Evolutionary conservation across 331 rosid genomes (phyloP), one percentile per base, ranked within the genome.

Genomic region (Malus hybrid): DNA sequence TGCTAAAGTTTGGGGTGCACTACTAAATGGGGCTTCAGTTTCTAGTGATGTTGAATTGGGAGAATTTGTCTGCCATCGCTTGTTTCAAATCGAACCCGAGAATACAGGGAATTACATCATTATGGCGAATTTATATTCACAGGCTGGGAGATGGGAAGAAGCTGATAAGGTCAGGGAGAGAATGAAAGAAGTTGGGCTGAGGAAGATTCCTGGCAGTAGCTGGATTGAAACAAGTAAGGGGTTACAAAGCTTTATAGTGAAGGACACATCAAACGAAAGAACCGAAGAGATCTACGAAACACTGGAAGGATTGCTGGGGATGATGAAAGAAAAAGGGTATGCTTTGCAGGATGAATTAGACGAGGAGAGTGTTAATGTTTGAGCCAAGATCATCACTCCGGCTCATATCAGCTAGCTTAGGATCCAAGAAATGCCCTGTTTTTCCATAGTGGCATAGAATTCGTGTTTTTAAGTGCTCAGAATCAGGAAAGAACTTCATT

Each of bases 1-100:
- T 81, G 88, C 96, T 46, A 88, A 87, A 81, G 93, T 90, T 76
- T 94, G 97, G 97, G 99, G 97, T 80, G 92, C 97, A 65, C 77
- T 92, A 79, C 84, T 94, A 34, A 81, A 87, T 13, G 97, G 97
- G 68, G 93, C 99, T 72, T 86, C 97, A 66, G 80, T 90, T 71
- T 83, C 90, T 57, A 84, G 91, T 36, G 88, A 92, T 67, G 91
- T 90, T 75, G 91, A 92, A 75, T 70, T 89, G 73, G 97, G 96
- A 19, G 81, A 87, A 63, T 84, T 87, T 75, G 93, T 52, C 28
- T 88, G 78, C 78, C 89, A 92, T 80, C 87, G 70, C 78, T 79
- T 92, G 77, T 80, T 87, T 76, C 82, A 85, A 73, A 86, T 89
- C 4, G 97, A 94, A 77, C 96, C 96, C 16, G 97, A 90, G 73